Evolutionary conservation across 2,329 filamentous ascomycete species (phyloP).

Genomic region (Thyridium curvatum): DNA sequence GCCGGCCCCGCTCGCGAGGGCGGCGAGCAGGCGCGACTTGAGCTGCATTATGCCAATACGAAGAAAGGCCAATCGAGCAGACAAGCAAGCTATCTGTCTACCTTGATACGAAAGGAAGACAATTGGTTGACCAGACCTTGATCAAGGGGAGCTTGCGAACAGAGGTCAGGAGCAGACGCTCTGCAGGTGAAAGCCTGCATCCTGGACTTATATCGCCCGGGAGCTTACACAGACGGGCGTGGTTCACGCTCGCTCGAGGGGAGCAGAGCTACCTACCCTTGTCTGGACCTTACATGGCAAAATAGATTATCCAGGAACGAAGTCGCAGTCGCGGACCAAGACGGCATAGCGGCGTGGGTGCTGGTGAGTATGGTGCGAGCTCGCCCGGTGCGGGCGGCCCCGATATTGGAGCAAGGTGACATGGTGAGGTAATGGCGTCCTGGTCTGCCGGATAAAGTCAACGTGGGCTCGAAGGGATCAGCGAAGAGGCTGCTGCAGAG

Average conservation of each 20-base stretch:
- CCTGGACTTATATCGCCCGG: too few relatives aligned
- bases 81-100: neutral
- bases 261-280: too few relatives aligned
- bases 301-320: constrained; percentile 1
- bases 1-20: constrained; percentile 13
- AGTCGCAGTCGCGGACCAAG: neutral
- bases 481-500: too few relatives aligned
- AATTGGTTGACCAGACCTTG: neutral
- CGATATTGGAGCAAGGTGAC: too few relatives aligned
- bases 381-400: too few relatives aligned
- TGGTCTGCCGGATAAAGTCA: too few relatives aligned
- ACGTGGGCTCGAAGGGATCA: too few relatives aligned
- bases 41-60: neutral
- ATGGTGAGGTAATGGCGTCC: too few relatives aligned
- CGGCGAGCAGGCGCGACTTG: constrained; percentile 4
- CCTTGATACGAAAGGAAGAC: neutral
- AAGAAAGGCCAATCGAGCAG: neutral
- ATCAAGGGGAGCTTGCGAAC: neutral
- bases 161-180: neutral
- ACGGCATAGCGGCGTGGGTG: neutral
- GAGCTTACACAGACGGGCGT: too few relatives aligned
- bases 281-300: neutral
- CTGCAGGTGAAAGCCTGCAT: neutral
- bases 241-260: too few relatives aligned
- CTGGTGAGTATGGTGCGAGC: too few relatives aligned